These are phyloP conservation scores for Puccinia polysora DNA, from an alignment of 1,284 basidiomycete species.

Conservation along the genomic window DNA sequence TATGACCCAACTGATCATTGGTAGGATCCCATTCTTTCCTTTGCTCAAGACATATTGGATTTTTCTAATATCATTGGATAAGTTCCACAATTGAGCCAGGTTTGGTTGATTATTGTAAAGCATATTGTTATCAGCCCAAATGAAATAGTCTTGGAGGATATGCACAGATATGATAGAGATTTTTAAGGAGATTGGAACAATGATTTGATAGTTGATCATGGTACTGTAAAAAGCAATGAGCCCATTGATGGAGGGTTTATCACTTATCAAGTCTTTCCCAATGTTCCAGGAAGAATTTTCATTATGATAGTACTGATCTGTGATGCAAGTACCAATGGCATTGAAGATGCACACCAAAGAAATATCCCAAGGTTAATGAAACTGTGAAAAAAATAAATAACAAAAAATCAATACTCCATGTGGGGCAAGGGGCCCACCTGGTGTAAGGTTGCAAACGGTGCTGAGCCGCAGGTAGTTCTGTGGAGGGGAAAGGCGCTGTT, in stretches of 20 bases:
- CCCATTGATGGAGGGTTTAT: slow-evolving; percentile 89
- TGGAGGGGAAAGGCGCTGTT: too few relatives aligned
- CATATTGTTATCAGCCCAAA: slow-evolving; percentile 89
- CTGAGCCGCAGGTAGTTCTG: too few relatives aligned
- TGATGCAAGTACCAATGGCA: slow-evolving; percentile 73
- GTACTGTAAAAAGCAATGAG: slow-evolving; percentile 84
- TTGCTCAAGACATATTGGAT: slow-evolving; percentile 94
- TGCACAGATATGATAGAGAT: slow-evolving; percentile 90
- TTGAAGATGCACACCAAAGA: slow-evolving; percentile 76
- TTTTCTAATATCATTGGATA: slow-evolving; percentile 93
- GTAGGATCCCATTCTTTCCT: too few relatives aligned
- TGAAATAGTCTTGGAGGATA: slow-evolving; percentile 77
- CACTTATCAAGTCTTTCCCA: slow-evolving; percentile 62
- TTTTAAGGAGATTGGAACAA: slow-evolving; percentile 95
- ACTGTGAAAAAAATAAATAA: slow-evolving; percentile 53
- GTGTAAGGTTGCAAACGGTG: too few relatives aligned
- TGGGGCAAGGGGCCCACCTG: too few relatives aligned
- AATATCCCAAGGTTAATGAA: slow-evolving; percentile 79
- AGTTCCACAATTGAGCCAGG: slow-evolving; percentile 85
- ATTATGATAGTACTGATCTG: slow-evolving; percentile 70
- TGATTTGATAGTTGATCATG: slow-evolving; percentile 83
- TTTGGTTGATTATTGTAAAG: slow-evolving; percentile 56
- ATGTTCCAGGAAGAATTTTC: slow-evolving; percentile 75
- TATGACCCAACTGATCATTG: too few relatives aligned
- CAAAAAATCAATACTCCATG: too few relatives aligned